phyloP scores from a whole-genome alignment of 2,329 filamentous ascomycete genomes.

The Coleophoma cylindrospora region DNA sequence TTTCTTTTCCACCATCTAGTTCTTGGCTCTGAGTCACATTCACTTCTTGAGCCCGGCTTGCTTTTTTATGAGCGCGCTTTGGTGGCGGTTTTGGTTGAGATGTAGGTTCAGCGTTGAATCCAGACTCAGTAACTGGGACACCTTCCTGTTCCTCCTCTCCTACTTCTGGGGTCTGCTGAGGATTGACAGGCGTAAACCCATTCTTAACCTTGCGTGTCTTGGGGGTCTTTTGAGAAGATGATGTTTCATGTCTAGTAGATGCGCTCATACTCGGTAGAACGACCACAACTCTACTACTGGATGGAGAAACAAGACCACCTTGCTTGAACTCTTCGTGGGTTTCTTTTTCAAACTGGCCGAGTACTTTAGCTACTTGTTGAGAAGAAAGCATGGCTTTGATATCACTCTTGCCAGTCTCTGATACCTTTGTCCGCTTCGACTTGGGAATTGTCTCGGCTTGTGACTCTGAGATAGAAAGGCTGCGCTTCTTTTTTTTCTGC shows the following conservation, averaged over 20 bases:
- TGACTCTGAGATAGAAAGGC: not conserved
- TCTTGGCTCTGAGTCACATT: too few species aligned
- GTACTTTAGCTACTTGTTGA: not conserved
- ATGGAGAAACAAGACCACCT: not conserved
- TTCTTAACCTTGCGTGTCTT: not conserved
- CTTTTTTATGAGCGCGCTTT: not conserved
- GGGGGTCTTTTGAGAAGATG: not conserved
- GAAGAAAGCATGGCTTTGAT: not conserved
- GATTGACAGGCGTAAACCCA: too few species aligned
- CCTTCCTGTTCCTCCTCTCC: not conserved
- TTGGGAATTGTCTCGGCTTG: not conserved
- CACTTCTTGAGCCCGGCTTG: not conserved
- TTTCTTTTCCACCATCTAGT: too few species aligned
- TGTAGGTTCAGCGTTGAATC: not conserved
- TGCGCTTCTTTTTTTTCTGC: not conserved
- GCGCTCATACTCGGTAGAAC: not conserved
- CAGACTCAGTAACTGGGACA: not conserved
- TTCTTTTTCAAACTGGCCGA: not conserved
- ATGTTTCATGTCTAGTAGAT: not conserved
- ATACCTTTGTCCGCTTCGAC: not conserved
- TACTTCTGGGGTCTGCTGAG: too few species aligned
- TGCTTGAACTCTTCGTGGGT: not conserved
- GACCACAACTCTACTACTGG: not conserved
- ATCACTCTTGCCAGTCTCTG: not conserved
- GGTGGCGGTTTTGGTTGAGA: not conserved